These are phyloP conservation scores for Trichoderma semiorbis DNA, from an alignment of 2,329 filamentous ascomycete species.

Conservation along the genomic window DNA sequence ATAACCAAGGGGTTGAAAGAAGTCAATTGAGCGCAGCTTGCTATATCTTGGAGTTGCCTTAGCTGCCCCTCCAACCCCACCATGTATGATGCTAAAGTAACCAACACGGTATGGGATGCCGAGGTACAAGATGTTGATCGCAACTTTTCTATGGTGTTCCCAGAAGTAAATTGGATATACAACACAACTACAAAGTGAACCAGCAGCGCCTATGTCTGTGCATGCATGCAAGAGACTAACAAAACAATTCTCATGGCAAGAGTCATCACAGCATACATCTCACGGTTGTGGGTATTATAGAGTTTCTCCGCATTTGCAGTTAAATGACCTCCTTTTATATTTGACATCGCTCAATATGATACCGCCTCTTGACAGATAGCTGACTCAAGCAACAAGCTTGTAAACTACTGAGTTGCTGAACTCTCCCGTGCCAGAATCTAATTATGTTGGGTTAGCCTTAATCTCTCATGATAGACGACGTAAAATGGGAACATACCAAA, in stretches of 20 bases:
- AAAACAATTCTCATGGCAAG: background rate
- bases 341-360: background rate
- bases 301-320: background rate
- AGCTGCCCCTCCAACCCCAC: slow-evolving; percentile 4
- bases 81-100: background rate
- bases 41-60: background rate
- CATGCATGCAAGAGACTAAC: background rate
- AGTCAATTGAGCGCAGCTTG: background rate
- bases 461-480: background rate
- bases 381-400: background rate
- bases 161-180: background rate
- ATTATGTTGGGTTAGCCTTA: background rate
- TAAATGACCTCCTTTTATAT: background rate
- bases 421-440: slow-evolving; percentile 14
- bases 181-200: background rate
- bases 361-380: background rate
- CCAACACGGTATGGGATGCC: background rate
- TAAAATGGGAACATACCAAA: slow-evolving; percentile 55
- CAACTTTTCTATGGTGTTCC: background rate
- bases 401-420: background rate
- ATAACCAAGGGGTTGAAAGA: background rate
- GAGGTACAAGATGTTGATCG: background rate
- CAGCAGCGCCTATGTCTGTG: background rate
- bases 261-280: background rate
- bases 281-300: background rate